Percentiles rank a stretch among this genome's conserved stretches.
phyloP scores from a whole-genome alignment of 2,329 filamentous ascomycete genomes.

The Endothia cerciana region DNA sequence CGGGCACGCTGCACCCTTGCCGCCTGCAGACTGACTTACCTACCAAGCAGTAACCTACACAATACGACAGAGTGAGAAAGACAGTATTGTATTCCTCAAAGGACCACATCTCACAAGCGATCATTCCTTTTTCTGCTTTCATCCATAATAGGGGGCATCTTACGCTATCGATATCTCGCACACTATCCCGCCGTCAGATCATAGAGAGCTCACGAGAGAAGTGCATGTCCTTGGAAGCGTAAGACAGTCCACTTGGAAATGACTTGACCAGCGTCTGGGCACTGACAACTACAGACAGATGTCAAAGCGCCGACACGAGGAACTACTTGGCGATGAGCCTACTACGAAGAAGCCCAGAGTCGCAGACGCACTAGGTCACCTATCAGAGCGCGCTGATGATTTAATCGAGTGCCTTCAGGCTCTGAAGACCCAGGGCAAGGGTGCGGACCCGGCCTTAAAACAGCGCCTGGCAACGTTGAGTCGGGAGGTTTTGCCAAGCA shows the following conservation, averaged over 20 bases:
- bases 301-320: constrained; percentile 43
- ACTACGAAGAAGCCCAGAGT: constrained; percentile 32
- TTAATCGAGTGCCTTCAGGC: constrained; percentile 44
- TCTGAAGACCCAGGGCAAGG: constrained; percentile 30
- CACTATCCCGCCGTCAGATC: not conserved
- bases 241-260: not conserved
- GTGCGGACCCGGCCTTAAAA: constrained; percentile 30
- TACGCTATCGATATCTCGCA: not conserved
- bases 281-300: constrained; percentile 33
- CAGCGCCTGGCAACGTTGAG: constrained; percentile 31
- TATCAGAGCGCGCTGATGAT: constrained; percentile 43
- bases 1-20: not conserved
- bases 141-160: not conserved
- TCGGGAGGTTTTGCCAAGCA: constrained; percentile 23
- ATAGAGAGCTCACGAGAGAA: not conserved
- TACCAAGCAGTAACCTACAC: not conserved
- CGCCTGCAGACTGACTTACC: not conserved
- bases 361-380: constrained; percentile 35
- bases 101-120: not conserved
- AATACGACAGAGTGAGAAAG: not conserved
- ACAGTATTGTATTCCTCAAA: not conserved
- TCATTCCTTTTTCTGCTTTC: not conserved
- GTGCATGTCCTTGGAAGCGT: not conserved
- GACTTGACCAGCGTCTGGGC: not conserved
- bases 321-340: constrained; percentile 20